Evolutionary conservation across 345 rosid genomes (phyloP).

Genomic region (Chamaenerion angustifolium): DNA sequence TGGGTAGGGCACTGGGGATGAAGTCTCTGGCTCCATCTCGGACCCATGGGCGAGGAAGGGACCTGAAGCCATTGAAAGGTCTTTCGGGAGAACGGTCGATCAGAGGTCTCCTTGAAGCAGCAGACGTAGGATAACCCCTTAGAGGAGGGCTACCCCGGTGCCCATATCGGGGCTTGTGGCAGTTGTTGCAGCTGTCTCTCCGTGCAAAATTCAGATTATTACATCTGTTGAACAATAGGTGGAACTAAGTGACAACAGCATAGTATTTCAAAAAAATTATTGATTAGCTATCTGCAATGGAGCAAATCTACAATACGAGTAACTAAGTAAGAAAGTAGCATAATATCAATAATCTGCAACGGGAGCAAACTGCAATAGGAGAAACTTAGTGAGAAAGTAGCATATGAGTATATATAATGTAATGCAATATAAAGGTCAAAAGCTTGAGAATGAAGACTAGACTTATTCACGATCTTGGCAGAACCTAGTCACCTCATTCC

Average conservation of each 20-base stretch:
- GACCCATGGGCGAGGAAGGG: conserved; percentile 62
- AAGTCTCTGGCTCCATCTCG: conserved; percentile 42
- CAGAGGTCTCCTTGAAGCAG: conserved; percentile 48
- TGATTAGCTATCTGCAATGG: too few species aligned
- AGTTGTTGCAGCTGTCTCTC: conserved; percentile 58
- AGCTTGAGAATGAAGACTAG: too few species aligned
- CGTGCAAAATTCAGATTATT: conserved; percentile 79
- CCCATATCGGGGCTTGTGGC: conserved; percentile 51
- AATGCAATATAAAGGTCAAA: too few species aligned
- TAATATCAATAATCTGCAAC: too few species aligned
- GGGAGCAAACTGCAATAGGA: too few species aligned
- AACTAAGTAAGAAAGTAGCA: too few species aligned
- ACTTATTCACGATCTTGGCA: too few species aligned
- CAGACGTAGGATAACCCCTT: conserved; percentile 7
- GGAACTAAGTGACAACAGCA: background rate
- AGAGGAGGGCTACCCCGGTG: conserved; percentile 32
- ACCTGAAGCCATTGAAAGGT: conserved; percentile 47
- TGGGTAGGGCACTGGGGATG: conserved; percentile 33
- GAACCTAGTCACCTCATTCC: too few species aligned
- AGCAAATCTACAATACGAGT: too few species aligned
- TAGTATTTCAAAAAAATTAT: background rate
- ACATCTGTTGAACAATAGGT: conserved; percentile 33
- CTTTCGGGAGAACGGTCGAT: conserved; percentile 50
- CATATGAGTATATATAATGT: too few species aligned
- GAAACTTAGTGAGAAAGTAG: too few species aligned